Conservation (phyloP, 2,329 filamentous ascomycete genomes). For the Parafenestella ontariensis region DNA sequence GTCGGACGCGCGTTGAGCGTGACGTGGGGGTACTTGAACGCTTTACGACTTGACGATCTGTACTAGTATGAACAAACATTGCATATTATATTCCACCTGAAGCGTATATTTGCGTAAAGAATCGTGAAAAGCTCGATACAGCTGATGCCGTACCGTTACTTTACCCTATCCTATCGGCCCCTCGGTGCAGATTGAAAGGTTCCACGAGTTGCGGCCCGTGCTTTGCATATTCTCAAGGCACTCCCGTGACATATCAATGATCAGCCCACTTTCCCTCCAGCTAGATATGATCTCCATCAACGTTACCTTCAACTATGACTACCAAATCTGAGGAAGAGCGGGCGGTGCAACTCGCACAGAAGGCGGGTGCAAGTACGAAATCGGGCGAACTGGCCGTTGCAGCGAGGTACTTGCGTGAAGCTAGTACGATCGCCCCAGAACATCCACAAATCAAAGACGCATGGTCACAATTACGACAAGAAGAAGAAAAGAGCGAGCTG, state of each 20-base stretch:
- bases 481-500: constrained; percentile 46
- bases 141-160: neutral
- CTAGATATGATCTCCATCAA: constrained; percentile 23
- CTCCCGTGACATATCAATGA: constrained; percentile 25
- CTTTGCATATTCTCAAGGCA: constrained; percentile 15
- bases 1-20: constrained; percentile 6
- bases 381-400: constrained; percentile 49
- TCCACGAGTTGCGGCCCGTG: constrained; percentile 25
- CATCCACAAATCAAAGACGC: constrained; percentile 50
- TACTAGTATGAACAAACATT: constrained; percentile 30
- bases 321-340: constrained; percentile 37
- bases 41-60: constrained; percentile 28
- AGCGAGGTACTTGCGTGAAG: constrained; percentile 53
- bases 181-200: constrained; percentile 2
- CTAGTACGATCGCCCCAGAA: constrained; percentile 52
- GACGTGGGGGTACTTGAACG: neutral
- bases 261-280: constrained; percentile 18
- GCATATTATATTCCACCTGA: too few relatives aligned
- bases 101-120: too few relatives aligned
- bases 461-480: constrained; percentile 50
- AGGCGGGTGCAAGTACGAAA: constrained; percentile 35
- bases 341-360: constrained; percentile 40
- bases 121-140: neutral
- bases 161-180: neutral
- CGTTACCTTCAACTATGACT: constrained; percentile 31